These are phyloP conservation scores for Geotrichum histeridarum DNA, from an alignment of 1,139 yeast species.

Conservation along the genomic window DNA sequence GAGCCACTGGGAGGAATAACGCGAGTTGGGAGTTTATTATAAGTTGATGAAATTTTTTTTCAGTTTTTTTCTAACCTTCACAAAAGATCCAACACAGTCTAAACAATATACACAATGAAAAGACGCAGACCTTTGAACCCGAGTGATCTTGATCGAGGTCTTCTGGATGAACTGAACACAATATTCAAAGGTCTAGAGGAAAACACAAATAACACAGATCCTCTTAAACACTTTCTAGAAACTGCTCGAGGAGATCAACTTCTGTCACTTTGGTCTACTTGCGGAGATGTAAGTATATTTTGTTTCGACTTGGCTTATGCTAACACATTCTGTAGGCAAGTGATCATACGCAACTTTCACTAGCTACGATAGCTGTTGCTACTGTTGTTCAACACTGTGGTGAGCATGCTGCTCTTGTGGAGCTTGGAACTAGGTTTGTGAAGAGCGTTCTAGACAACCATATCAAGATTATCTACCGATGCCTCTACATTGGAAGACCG, in stretches of 20 bases:
- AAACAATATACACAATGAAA: conserved; percentile 6
- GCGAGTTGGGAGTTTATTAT: conserved; percentile 7
- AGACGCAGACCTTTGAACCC: conserved; percentile 16
- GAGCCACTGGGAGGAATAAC: not conserved
- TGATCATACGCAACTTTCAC: conserved; percentile 27
- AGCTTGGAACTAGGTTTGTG: conserved; percentile 42
- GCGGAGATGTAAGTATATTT: conserved; percentile 19
- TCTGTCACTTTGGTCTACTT: conserved; percentile 21
- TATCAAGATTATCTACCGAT: conserved; percentile 62
- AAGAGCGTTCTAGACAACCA: conserved; percentile 51
- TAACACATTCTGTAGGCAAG: conserved; percentile 26
- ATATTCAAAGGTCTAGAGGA: conserved; percentile 10
- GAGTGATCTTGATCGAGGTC: conserved; percentile 15
- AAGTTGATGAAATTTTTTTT: conserved; percentile 33
- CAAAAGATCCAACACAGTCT: not conserved
- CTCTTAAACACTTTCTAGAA: conserved; percentile 19
- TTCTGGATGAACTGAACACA: conserved; percentile 7
- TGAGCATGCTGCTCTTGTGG: conserved; percentile 22
- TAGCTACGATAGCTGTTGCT: conserved; percentile 26
- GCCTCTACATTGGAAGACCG: conserved; percentile 55
- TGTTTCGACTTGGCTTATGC: conserved; percentile 12
- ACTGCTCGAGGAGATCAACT: conserved; percentile 22
- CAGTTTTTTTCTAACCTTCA: conserved; percentile 29
- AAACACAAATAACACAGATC: conserved; percentile 25
- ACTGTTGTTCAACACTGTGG: conserved; percentile 10